Base-by-base conservation (phyloP, 2,329 filamentous ascomycete species). In the Triangularia setosa region DNA sequence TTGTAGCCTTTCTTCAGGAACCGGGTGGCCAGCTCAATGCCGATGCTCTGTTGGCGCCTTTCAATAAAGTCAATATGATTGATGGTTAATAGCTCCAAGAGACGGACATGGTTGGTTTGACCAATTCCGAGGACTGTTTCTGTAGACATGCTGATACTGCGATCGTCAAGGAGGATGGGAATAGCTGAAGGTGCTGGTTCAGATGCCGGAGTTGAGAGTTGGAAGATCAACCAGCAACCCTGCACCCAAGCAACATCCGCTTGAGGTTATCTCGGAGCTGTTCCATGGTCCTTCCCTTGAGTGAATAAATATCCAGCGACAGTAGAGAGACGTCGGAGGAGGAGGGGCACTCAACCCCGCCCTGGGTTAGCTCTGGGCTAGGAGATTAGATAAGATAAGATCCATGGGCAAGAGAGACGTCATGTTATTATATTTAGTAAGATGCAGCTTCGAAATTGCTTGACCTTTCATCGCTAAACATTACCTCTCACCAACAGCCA, bases 41-140 rank as follows among this genome's bases (percentile, higher is more conserved):
- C 60, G 24, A 62, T 62, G 9, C 53, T 14, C 60, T 23, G 21
- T 62, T 62, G 21, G 60, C 52, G 2, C 60, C 60, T 61, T 16
- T 40, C 12, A 16, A 16, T 40, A 21, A 1, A 16, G 33, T 40
- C 33, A 40, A n/a, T 7, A 4, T 4, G 14, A n/a, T 4, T n/a
- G 12, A 35, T n/a, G n/a, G n/a, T n/a, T n/a, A n/a, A n/a, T n/a
- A n/a, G n/a, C 1, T 35, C 33, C 12, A 14, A 1, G 6, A n/a
- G 33, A 35, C 14, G 2, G 16, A 40, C 4, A n/a, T n/a, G 33
- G 2, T 5, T 40, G 14, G 16, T n/a, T 14, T 40, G 16, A 48
- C 40, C 40, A 48, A 48, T 48, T n/a, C 11, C 40, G 4, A 48
- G 18, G 33, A 40, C 33, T n/a, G 33, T 21, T 40, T 48, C 40